These are phyloP conservation scores for Plectosphaerella cucumerina DNA, from an alignment of 2,329 filamentous ascomycete species.

Conservation along the genomic window DNA sequence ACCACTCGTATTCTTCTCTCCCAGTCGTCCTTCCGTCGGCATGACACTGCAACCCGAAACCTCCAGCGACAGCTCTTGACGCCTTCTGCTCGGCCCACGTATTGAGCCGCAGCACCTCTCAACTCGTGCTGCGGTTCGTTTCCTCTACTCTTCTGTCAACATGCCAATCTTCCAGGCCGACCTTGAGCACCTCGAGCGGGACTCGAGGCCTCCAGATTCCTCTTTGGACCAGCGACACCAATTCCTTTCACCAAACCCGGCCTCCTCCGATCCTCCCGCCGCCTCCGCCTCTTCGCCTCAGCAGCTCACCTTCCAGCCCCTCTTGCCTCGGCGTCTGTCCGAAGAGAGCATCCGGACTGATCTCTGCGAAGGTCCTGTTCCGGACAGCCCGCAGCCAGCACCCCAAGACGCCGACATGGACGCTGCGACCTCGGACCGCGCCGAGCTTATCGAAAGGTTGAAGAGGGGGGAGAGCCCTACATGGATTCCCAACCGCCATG, in stretches of 20 bases:
- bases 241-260: no score
- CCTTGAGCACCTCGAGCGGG: slow-evolving; percentile 30
- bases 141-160: slow-evolving; percentile 15
- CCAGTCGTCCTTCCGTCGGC: no score
- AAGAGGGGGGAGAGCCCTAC: slow-evolving; percentile 75
- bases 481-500: slow-evolving; percentile 65
- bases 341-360: slow-evolving; percentile 60
- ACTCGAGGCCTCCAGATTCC: not conserved
- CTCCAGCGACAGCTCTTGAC: not conserved
- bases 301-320: slow-evolving; percentile 2
- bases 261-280: not conserved
- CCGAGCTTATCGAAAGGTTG: slow-evolving; percentile 77
- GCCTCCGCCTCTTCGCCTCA: not conserved
- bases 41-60: no score
- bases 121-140: slow-evolving; percentile 26
- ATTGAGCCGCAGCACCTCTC: slow-evolving; percentile 15
- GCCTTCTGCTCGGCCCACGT: not conserved
- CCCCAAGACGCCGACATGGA: slow-evolving; percentile 24
- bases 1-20: not conserved
- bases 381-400: slow-evolving; percentile 30
- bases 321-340: slow-evolving; percentile 36
- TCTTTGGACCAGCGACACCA: not conserved
- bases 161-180: slow-evolving; percentile 60
- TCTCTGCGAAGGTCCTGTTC: slow-evolving; percentile 54
- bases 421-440: slow-evolving; percentile 54